These are phyloP conservation scores for Kregervanrija delftensis DNA, from an alignment of 805 yeast genomes.

Conservation along the genomic window DNA sequence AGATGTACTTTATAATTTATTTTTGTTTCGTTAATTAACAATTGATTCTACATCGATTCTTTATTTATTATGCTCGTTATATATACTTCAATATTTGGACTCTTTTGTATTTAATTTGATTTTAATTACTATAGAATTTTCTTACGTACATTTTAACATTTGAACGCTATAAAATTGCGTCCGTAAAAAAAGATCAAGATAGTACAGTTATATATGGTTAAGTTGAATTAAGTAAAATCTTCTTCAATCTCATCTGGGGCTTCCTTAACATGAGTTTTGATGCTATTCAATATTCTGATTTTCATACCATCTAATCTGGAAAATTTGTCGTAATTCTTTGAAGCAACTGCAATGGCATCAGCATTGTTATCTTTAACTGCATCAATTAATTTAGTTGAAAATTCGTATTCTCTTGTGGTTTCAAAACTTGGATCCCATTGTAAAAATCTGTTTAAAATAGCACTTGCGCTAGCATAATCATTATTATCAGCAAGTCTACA, in stretches of 20 bases:
- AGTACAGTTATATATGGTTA: background rate
- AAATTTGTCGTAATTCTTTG: slow-evolving; percentile 82
- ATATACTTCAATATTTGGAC: background rate
- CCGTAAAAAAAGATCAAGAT: background rate
- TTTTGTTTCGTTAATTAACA: too few species aligned
- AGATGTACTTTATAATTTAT: too few species aligned
- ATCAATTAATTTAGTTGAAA: slow-evolving; percentile 59
- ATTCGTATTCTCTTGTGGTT: slow-evolving; percentile 67
- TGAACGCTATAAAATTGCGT: too few species aligned
- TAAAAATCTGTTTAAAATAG: slow-evolving; percentile 54
- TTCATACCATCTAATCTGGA: slow-evolving; percentile 86
- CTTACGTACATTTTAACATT: too few species aligned
- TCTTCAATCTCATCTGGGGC: slow-evolving; percentile 29
- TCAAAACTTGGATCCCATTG: slow-evolving; percentile 73
- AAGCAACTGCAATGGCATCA: slow-evolving; percentile 64
- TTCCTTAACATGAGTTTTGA: slow-evolving; percentile 45
- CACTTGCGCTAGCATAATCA: slow-evolving; percentile 81
- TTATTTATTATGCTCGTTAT: too few species aligned
- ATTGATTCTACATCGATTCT: too few species aligned
- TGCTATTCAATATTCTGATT: slow-evolving; percentile 72
- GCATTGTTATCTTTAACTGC: slow-evolving; percentile 78
- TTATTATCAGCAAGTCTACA: slow-evolving; percentile 72
- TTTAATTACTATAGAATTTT: background rate
- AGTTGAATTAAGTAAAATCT: slow-evolving; percentile 25
- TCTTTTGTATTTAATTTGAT: background rate